phyloP scores from a whole-genome alignment of 208 protist genomes.

The Tritrichomonas musculus region DNA sequence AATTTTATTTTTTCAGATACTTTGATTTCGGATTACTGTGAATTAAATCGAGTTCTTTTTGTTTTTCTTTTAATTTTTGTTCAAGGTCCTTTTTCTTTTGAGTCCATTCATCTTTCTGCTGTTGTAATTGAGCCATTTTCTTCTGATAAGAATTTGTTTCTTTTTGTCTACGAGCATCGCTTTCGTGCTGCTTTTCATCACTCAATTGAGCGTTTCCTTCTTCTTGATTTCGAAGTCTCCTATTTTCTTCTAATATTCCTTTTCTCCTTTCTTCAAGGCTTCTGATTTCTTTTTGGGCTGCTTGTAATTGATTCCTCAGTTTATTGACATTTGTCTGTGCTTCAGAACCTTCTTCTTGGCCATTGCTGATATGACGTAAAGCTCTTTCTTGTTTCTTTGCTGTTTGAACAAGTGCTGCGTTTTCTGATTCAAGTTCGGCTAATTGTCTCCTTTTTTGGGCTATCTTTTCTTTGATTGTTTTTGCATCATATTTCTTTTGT shows the following conservation, averaged over 20 bases:
- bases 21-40: not conserved
- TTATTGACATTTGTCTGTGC: slow-evolving; percentile 8
- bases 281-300: slow-evolving; percentile 12
- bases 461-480: slow-evolving; percentile 5
- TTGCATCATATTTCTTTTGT: slow-evolving; percentile 23
- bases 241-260: not conserved
- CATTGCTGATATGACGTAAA: not conserved
- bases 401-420: not conserved
- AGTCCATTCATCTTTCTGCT: not conserved
- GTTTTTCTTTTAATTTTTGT: not conserved
- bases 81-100: not conserved
- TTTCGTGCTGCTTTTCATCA: not conserved
- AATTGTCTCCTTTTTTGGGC: not conserved
- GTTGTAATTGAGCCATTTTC: not conserved
- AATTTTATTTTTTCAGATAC: too few species aligned
- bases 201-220: not conserved
- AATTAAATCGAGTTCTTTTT: not conserved
- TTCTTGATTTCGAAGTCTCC: not conserved
- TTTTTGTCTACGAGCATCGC: not conserved
- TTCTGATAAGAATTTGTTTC: not conserved
- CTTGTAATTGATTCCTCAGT: not conserved
- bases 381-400: not conserved
- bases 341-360: not conserved
- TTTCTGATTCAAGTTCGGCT: not conserved
- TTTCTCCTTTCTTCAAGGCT: not conserved